Percentiles rank a stretch among this genome's conserved stretches.
phyloP scores from a whole-genome alignment of 495 filamentous ascomycete genomes.

The Hypoxylon fragiforme region DNA sequence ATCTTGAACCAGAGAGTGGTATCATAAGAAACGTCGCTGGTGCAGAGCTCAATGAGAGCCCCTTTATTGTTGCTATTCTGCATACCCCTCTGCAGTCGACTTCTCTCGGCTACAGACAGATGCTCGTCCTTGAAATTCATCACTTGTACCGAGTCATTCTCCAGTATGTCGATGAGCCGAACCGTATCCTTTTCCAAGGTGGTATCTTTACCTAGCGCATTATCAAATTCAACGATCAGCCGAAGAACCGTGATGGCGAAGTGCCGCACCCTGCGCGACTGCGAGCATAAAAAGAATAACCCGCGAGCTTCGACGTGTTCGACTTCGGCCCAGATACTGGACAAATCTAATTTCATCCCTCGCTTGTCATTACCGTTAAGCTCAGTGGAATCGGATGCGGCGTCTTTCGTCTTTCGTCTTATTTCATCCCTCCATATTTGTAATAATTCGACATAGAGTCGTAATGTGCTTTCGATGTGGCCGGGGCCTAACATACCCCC shows the following conservation, averaged over 20 bases:
- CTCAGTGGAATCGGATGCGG: constrained; percentile 63
- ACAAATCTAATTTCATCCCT: constrained; percentile 79
- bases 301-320: constrained; percentile 97
- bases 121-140: constrained; percentile 93
- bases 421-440: constrained; percentile 98
- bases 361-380: constrained; percentile 59
- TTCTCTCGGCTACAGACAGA: constrained; percentile 88
- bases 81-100: constrained; percentile 87
- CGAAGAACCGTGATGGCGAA: constrained; percentile 92
- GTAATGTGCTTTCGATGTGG: constrained; percentile 92
- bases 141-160: constrained; percentile 84
- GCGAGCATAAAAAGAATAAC: constrained; percentile 97
- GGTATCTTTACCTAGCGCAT: constrained; percentile 70
- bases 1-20: constrained; percentile 96
- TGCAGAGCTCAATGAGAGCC: constrained; percentile 89
- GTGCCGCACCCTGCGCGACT: constrained; percentile 82
- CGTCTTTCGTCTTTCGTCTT: constrained; percentile 78
- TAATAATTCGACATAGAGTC: constrained; percentile 89
- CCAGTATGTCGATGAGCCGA: constrained; percentile 87
- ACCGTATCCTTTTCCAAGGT: constrained; percentile 58
- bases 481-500: constrained; percentile 93
- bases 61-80: constrained; percentile 80
- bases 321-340: constrained; percentile 84
- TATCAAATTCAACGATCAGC: constrained; percentile 92
- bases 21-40: constrained; percentile 93